phyloP scores from a whole-genome alignment of 1,284 basidiomycete species.

The Neonothopanus nambi region DNA sequence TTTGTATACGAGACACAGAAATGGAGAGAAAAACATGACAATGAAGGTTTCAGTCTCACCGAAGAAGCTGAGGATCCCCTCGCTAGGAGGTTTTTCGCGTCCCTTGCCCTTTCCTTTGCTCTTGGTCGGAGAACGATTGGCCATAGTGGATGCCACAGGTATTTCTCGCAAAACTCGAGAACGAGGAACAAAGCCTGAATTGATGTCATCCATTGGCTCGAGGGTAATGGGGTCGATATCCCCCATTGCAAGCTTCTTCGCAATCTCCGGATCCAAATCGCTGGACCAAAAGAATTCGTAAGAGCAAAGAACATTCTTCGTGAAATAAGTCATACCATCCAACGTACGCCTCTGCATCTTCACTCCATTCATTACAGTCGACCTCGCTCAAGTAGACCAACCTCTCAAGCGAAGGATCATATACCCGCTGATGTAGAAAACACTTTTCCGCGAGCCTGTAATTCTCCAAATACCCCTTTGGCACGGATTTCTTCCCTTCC shows the following conservation, averaged over 20 bases:
- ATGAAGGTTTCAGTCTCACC: slow-evolving; percentile 38
- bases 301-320: slow-evolving; percentile 8
- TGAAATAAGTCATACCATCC: slow-evolving; percentile 60
- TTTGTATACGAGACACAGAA: not conserved
- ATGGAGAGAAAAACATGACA: not conserved
- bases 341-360: slow-evolving; percentile 71
- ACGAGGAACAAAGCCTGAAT: slow-evolving; percentile 61
- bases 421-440: slow-evolving; percentile 94
- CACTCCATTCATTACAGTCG: slow-evolving; percentile 51
- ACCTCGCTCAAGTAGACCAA: slow-evolving; percentile 72
- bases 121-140: slow-evolving; percentile 23
- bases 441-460: slow-evolving; percentile 86
- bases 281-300: slow-evolving; percentile 35
- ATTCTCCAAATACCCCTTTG: slow-evolving; percentile 72
- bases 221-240: slow-evolving; percentile 78
- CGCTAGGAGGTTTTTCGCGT: slow-evolving; percentile 34
- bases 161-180: slow-evolving; percentile 25
- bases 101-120: slow-evolving; percentile 46
- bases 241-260: slow-evolving; percentile 72
- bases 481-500: slow-evolving; percentile 86
- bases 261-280: slow-evolving; percentile 56
- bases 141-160: slow-evolving; percentile 22
- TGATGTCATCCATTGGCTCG: slow-evolving; percentile 77
- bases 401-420: slow-evolving; percentile 66
- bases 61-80: slow-evolving; percentile 62